Evolutionary conservation across 805 yeast species (phyloP).

Genomic region (Candida boidinii): DNA sequence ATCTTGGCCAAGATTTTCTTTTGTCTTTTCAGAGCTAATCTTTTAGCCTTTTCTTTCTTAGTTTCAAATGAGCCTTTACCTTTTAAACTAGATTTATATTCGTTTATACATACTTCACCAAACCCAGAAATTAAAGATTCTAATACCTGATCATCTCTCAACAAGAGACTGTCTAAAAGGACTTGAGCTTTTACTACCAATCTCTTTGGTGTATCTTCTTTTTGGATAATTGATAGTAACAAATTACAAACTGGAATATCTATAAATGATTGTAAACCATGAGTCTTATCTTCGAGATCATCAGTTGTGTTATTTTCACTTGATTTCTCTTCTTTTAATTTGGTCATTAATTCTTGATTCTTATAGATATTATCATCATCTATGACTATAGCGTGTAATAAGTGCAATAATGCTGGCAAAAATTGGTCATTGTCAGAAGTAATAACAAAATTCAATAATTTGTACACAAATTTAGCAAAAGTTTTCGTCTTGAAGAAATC

Average conservation of each 20-base stretch:
- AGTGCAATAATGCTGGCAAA: conserved; percentile 54
- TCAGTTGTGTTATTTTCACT: conserved; percentile 29
- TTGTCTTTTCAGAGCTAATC: conserved; percentile 55
- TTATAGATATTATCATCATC: conserved; percentile 12
- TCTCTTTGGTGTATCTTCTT: conserved; percentile 37
- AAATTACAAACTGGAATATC: conserved; percentile 49
- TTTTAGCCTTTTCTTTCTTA: conserved; percentile 44
- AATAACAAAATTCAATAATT: conserved; percentile 46
- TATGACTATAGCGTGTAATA: conserved; percentile 53
- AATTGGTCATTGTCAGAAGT: conserved; percentile 43
- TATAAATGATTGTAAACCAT: conserved; percentile 26
- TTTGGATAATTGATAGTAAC: conserved; percentile 41
- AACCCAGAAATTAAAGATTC: conserved; percentile 46
- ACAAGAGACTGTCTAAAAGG: conserved; percentile 41
- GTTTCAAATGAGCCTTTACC: conserved; percentile 39
- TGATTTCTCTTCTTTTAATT: too few relatives aligned
- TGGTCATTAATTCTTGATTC: too few relatives aligned
- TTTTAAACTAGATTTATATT: conserved; percentile 39
- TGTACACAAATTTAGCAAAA: conserved; percentile 51
- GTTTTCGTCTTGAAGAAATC: conserved; percentile 39
- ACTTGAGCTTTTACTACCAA: conserved; percentile 48
- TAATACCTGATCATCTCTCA: conserved; percentile 39
- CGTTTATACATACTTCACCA: conserved; percentile 44
- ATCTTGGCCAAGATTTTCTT: conserved; percentile 54
- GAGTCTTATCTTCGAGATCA: too few relatives aligned